phyloP scores from a whole-genome alignment of 495 filamentous ascomycete genomes.

The Penicillium steckii region DNA sequence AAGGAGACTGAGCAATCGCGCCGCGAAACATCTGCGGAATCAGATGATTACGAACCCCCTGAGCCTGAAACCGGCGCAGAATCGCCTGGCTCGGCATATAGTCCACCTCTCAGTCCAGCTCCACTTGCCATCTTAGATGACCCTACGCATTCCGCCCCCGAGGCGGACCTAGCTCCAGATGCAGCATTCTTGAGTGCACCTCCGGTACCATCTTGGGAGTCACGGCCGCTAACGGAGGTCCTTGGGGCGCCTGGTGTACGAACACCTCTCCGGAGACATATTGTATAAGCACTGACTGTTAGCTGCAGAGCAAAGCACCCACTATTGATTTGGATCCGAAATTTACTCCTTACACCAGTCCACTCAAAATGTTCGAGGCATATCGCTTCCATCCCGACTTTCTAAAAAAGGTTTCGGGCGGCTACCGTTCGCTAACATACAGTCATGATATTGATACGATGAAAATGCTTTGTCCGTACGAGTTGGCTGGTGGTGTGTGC shows the following conservation, averaged over 20 bases:
- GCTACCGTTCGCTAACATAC: conserved; percentile 87
- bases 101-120: conserved; percentile 38
- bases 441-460: conserved; percentile 80
- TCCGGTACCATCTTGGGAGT: conserved; percentile 26
- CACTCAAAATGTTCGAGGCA: conserved; percentile 76
- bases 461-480: conserved; percentile 70
- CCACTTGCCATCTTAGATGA: conserved; percentile 25
- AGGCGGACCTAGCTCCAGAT: conserved; percentile 19
- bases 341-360: conserved; percentile 79
- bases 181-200: conserved; percentile 31
- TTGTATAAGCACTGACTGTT: conserved; percentile 18
- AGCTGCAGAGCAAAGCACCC: conserved; percentile 22
- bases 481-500: conserved; percentile 72
- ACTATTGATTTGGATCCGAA: conserved; percentile 21
- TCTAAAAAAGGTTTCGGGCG: conserved; percentile 63
- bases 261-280: conserved; percentile 16
- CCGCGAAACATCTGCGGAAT: conserved; percentile 34
- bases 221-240: conserved; percentile 10
- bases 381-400: conserved; percentile 87
- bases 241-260: conserved; percentile 41
- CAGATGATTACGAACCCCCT: conserved; percentile 60
- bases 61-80: conserved; percentile 42
- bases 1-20: conserved; percentile 10
- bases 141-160: conserved; percentile 12
- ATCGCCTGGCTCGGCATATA: conserved; percentile 32